Percentiles rank a stretch among this genome's conserved stretches.
phyloP scores from a whole-genome alignment of 805 yeast species.

The Candida railenensis region DNA sequence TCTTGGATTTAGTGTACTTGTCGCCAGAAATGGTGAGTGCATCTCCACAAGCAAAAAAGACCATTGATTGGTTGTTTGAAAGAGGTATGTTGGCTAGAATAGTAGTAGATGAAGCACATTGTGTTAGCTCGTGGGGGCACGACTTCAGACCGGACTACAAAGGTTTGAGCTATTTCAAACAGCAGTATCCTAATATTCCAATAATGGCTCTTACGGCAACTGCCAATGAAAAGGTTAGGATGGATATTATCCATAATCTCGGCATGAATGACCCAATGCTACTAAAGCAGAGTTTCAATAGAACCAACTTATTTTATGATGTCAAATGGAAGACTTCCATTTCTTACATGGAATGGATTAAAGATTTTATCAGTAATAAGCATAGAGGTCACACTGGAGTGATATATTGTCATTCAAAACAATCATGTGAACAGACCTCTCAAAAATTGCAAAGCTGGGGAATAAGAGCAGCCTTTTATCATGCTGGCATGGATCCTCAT shows the following conservation, averaged over 20 bases:
- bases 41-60: conserved; percentile 64
- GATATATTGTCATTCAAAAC: conserved; percentile 89
- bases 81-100: conserved; percentile 69
- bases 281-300: conserved; percentile 87
- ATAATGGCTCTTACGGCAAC: conserved; percentile 97
- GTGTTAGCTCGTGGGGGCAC: conserved; percentile 99
- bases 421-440: conserved; percentile 81
- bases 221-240: conserved; percentile 84
- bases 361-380: conserved; percentile 49
- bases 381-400: conserved; percentile 73
- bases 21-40: conserved; percentile 94
- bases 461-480: conserved; percentile 73
- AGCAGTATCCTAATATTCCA: conserved; percentile 75
- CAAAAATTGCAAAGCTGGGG: conserved; percentile 58
- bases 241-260: conserved; percentile 82
- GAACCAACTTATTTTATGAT: conserved; percentile 81
- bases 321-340: conserved; percentile 61
- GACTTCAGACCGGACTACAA: conserved; percentile 97
- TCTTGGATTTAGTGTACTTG: conserved; percentile 73
- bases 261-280: conserved; percentile 59
- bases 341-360: conserved; percentile 56
- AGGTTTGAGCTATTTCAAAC: conserved; percentile 69
- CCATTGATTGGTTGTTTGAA: conserved; percentile 56
- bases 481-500: conserved; percentile 90
- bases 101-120: conserved; percentile 97